Percentiles rank a stretch among this genome's conserved stretches.
Evolutionary conservation across 495 filamentous ascomycete species (phyloP).

Genomic region (Astrothelium macrocarpum): DNA sequence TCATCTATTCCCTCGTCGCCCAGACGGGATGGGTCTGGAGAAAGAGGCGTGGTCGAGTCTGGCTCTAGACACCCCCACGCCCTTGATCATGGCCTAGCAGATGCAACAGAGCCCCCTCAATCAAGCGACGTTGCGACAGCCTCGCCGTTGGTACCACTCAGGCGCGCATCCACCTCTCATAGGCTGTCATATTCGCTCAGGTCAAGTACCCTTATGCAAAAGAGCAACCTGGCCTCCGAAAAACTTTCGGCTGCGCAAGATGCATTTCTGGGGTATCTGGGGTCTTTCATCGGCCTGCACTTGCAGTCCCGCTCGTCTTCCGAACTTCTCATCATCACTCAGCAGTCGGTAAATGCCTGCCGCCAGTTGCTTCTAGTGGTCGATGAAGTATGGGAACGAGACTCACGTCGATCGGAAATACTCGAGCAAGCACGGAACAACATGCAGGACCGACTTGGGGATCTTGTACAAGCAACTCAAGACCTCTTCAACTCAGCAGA

Average conservation of each 20-base stretch:
- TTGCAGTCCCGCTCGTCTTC: conserved; percentile 80
- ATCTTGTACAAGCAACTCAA: conserved; percentile 68
- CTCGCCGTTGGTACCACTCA: conserved; percentile 17
- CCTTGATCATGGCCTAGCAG: neutral
- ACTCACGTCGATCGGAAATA: conserved; percentile 50
- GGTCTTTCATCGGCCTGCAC: conserved; percentile 85
- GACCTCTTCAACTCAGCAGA: conserved; percentile 60
- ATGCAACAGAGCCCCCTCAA: neutral
- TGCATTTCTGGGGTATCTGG: conserved; percentile 75
- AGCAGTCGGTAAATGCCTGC: conserved; percentile 74
- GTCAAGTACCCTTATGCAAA: conserved; percentile 36
- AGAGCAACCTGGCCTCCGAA: conserved; percentile 47
- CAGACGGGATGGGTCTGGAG: neutral
- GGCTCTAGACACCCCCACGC: conserved; percentile 1
- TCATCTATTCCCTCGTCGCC: neutral
- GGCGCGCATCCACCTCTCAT: conserved; percentile 48
- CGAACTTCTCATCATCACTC: conserved; percentile 64
- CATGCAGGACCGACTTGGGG: conserved; percentile 70
- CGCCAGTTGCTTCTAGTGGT: conserved; percentile 66
- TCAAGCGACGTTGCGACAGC: neutral
- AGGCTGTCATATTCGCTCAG: conserved; percentile 45
- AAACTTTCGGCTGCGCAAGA: conserved; percentile 72
- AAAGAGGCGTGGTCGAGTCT: neutral
- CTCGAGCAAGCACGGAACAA: conserved; percentile 61
- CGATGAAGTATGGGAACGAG: conserved; percentile 74